Conservation (phyloP, 2,329 filamentous ascomycete genomes). For the Talaromyces sp. region DNA sequence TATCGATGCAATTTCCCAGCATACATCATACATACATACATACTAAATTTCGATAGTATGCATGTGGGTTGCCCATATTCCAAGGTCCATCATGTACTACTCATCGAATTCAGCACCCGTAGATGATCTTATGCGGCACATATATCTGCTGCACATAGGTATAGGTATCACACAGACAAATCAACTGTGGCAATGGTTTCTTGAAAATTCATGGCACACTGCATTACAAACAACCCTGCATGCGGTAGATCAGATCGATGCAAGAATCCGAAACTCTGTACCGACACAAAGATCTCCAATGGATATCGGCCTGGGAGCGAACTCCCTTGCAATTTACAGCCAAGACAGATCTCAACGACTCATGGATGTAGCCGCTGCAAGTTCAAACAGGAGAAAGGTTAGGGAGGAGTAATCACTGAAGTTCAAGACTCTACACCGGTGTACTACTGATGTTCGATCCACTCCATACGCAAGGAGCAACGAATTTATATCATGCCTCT, state of each 20-base stretch:
- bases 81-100: too few species aligned
- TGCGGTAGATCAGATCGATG: constrained; percentile 10
- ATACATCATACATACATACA: too few species aligned
- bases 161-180: not conserved
- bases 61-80: too few species aligned
- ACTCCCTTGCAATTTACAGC: constrained; percentile 15
- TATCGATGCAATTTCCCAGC: too few species aligned
- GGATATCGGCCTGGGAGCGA: not conserved
- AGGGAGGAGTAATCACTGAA: not conserved
- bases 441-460: not conserved
- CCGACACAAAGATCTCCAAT: not conserved
- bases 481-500: constrained; percentile 10
- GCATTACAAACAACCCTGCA: constrained; percentile 2
- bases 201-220: not conserved
- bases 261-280: not conserved
- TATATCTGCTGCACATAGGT: too few species aligned
- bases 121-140: too few species aligned
- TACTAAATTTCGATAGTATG: not conserved
- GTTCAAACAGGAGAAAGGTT: not conserved
- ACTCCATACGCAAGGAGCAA: constrained; percentile 15
- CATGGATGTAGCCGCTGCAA: not conserved
- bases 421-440: too few species aligned
- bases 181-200: constrained; percentile 1
- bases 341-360: not conserved
- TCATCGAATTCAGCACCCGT: too few species aligned